Conservation (phyloP, 2,329 filamentous ascomycete species). For the Dactylella cylindrospora region DNA sequence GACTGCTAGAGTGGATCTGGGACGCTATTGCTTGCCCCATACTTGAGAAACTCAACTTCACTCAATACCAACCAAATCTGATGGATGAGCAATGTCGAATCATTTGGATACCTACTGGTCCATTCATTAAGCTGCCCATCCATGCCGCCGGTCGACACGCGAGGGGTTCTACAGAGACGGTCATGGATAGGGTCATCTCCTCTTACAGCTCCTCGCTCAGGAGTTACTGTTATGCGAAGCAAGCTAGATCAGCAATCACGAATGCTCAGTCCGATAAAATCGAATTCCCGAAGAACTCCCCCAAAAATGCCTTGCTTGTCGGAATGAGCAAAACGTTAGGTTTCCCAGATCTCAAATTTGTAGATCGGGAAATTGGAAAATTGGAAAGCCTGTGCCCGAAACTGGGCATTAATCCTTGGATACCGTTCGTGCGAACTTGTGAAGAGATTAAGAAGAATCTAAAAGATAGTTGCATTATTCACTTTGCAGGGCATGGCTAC, state of each 20-base stretch:
- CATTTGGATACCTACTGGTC: conserved; percentile 52
- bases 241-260: too few species aligned
- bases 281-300: too few species aligned
- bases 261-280: too few species aligned
- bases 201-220: too few species aligned
- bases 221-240: too few species aligned
- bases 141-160: conserved; percentile 51
- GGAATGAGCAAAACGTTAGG: background rate
- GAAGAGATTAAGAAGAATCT: background rate
- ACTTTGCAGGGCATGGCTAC: conserved; percentile 54
- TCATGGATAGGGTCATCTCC: conserved; percentile 52
- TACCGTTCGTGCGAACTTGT: too few species aligned
- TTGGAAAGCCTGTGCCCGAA: background rate
- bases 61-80: conserved; percentile 26
- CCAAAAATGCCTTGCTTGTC: background rate
- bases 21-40: conserved; percentile 48
- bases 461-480: conserved; percentile 30
- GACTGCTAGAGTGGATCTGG: conserved; percentile 51
- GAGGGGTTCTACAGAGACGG: conserved; percentile 45
- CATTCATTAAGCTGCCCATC: conserved; percentile 49
- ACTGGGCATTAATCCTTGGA: background rate
- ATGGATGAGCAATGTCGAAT: conserved; percentile 47
- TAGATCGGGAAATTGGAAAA: background rate
- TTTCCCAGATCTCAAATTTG: background rate
- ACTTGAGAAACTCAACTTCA: conserved; percentile 48